These are phyloP conservation scores for Hysterium pulicare DNA, from an alignment of 2,329 filamentous ascomycete genomes.

Conservation along the genomic window DNA sequence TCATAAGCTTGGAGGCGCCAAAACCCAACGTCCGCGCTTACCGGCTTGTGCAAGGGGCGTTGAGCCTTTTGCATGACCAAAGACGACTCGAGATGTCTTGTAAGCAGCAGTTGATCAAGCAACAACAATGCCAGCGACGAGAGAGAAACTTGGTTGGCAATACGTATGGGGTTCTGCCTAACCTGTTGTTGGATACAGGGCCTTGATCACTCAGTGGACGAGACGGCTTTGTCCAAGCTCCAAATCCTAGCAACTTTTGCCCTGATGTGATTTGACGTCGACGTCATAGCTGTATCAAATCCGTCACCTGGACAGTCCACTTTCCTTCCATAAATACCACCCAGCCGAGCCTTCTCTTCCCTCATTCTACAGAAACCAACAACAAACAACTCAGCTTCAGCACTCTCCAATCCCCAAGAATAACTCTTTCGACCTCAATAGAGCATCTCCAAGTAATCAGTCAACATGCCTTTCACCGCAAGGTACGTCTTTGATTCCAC, in stretches of 20 bases:
- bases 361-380: neutral
- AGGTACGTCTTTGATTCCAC: slow-evolving; percentile 40
- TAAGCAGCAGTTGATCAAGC: no score
- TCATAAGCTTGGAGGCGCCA: no score
- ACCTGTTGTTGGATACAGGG: no score
- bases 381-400: no score
- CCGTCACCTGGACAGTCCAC: slow-evolving; percentile 5
- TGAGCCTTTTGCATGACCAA: no score
- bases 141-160: no score
- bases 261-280: neutral
- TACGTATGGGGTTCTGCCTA: no score
- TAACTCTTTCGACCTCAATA: slow-evolving; percentile 1
- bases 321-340: slow-evolving; percentile 25
- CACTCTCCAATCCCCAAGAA: neutral
- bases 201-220: neutral
- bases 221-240: neutral
- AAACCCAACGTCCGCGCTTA: no score
- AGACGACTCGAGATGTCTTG: no score
- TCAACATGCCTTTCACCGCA: slow-evolving; percentile 58
- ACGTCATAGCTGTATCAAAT: slow-evolving; percentile 17
- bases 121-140: no score
- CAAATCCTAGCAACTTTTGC: neutral
- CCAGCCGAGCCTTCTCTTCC: slow-evolving; percentile 5
- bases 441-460: slow-evolving; percentile 6
- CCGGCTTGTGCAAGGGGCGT: neutral